Conservation (phyloP, 306 rosid genomes). For the Medicago arabica region DNA sequence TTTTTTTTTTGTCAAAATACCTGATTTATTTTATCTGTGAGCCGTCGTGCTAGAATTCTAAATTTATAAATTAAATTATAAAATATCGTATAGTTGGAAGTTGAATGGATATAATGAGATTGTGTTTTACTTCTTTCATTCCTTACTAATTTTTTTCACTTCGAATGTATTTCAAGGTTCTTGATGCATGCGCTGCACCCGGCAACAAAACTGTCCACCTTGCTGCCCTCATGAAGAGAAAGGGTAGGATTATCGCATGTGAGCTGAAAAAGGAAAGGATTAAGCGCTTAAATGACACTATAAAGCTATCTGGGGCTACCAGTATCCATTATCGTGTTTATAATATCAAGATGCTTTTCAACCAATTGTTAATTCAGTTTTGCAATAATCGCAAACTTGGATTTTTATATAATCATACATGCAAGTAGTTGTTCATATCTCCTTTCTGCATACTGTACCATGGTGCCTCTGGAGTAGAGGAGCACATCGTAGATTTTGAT, state of each 20-base stretch:
- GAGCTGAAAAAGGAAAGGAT: slow-evolving; percentile 76
- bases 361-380: slow-evolving; percentile 24
- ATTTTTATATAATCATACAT: slow-evolving; percentile 7
- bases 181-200: slow-evolving; percentile 95
- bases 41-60: neutral
- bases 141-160: slow-evolving; percentile 30
- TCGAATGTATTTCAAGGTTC: slow-evolving; percentile 68
- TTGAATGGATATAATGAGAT: neutral
- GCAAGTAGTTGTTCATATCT: slow-evolving; percentile 9
- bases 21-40: slow-evolving; percentile 7
- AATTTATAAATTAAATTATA: neutral
- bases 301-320: slow-evolving; percentile 85
- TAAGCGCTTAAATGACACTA: slow-evolving; percentile 68
- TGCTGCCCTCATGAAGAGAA: slow-evolving; percentile 84
- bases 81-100: neutral
- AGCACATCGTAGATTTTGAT: neutral
- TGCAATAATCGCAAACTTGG: neutral
- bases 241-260: slow-evolving; percentile 81
- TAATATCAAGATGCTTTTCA: slow-evolving; percentile 13
- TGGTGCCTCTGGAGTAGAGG: slow-evolving; percentile 11
- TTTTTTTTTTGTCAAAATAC: slow-evolving; percentile 23
- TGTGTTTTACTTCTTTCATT: slow-evolving; percentile 1
- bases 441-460: slow-evolving; percentile 16
- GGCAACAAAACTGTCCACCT: slow-evolving; percentile 97
- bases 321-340: slow-evolving; percentile 62